phyloP scores from a whole-genome alignment of 1,139 yeast genomes.

The Debaryomycetaceae sp. region DNA sequence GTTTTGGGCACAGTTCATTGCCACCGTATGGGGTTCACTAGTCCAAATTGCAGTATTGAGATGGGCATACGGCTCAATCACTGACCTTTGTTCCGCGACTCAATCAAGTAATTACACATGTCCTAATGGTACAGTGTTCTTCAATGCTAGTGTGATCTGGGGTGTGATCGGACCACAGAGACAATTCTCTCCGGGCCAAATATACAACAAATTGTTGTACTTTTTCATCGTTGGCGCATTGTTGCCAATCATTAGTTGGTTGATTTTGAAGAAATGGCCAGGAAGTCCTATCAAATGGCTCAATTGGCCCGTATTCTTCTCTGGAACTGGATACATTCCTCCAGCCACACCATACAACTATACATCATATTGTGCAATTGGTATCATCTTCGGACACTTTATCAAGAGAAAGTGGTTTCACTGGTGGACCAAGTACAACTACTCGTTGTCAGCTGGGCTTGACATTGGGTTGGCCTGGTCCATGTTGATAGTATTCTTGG shows the following conservation, averaged over 20 bases:
- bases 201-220: constrained; percentile 37
- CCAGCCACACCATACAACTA: constrained; percentile 47
- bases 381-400: constrained; percentile 26
- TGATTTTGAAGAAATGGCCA: constrained; percentile 39
- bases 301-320: constrained; percentile 47
- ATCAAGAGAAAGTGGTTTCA: constrained; percentile 37
- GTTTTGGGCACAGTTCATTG: constrained; percentile 45
- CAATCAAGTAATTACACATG: constrained; percentile 43
- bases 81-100: constrained; percentile 43
- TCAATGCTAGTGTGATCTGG: constrained; percentile 47
- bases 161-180: constrained; percentile 44
- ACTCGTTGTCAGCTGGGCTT: constrained; percentile 40
- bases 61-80: constrained; percentile 43
- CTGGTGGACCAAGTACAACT: constrained; percentile 46
- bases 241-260: constrained; percentile 41
- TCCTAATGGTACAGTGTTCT: constrained; percentile 43
- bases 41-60: constrained; percentile 45
- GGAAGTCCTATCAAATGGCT: constrained; percentile 39
- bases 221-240: constrained; percentile 40
- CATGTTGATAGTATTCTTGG: constrained; percentile 51
- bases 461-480: constrained; percentile 33
- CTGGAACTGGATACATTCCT: constrained; percentile 47
- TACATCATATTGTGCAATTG: constrained; percentile 36
- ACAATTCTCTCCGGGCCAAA: constrained; percentile 36
- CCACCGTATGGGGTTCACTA: constrained; percentile 43